Conservation (phyloP, 164 flowering plant species). For the Macadamia integrifolia region DNA sequence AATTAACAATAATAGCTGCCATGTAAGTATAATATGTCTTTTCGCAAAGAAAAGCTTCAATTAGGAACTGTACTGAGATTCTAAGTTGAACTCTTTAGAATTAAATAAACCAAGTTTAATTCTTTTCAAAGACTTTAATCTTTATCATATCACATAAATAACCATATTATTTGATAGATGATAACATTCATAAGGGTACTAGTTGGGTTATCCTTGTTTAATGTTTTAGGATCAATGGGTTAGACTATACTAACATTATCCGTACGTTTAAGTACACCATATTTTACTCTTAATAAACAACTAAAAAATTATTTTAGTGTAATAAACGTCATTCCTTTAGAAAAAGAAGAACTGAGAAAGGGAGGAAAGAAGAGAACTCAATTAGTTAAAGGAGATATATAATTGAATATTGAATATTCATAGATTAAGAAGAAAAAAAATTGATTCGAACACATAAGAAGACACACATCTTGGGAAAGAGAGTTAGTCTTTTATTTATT, state of each 20-base stretch:
- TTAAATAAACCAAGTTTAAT: too few species aligned
- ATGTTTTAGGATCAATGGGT: not conserved
- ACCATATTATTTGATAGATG: not conserved
- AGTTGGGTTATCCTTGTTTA: not conserved
- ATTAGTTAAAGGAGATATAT: too few species aligned
- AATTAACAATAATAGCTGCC: too few species aligned
- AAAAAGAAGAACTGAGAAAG: too few species aligned
- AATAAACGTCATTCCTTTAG: too few species aligned
- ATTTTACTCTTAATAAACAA: too few species aligned
- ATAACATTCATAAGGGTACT: not conserved
- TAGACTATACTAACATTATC: too few species aligned
- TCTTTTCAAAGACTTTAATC: not conserved
- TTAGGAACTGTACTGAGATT: not conserved
- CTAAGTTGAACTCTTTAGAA: not conserved
- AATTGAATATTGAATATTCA: not conserved
- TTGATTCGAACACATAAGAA: slow-evolving; percentile 8
- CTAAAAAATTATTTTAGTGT: too few species aligned
- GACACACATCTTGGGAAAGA: slow-evolving; percentile 29
- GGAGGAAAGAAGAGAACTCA: too few species aligned
- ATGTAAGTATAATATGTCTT: too few species aligned
- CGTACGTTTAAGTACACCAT: too few species aligned
- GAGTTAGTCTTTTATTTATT: slow-evolving; percentile 12
- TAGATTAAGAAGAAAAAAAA: not conserved
- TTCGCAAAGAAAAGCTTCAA: too few species aligned
- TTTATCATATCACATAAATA: not conserved